Conservation (phyloP, 2,329 filamentous ascomycete species). For the Hypoxylon sp. region DNA sequence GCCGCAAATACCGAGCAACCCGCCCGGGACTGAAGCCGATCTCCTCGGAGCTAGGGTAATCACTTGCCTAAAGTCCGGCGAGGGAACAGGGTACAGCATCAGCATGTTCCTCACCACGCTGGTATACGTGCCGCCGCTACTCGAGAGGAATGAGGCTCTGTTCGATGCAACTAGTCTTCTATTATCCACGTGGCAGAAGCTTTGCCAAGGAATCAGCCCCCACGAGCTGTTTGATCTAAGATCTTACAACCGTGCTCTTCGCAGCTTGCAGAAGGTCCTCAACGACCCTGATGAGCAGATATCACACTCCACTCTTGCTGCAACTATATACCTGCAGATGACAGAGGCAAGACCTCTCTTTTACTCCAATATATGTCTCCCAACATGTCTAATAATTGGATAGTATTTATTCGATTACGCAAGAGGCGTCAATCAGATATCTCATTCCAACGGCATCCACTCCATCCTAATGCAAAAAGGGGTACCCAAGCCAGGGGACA, state of each 20-base stretch:
- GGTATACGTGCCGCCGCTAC: slow-evolving; percentile 19
- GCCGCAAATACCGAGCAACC: slow-evolving; percentile 12
- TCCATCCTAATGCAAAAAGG: slow-evolving; percentile 29
- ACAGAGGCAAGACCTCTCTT: slow-evolving; percentile 14
- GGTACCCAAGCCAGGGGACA: slow-evolving; percentile 24
- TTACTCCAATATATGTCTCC: neutral
- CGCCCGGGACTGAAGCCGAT: slow-evolving; percentile 17
- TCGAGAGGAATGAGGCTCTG: slow-evolving; percentile 28
- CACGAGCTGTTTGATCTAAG: slow-evolving; percentile 24
- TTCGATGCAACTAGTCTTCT: slow-evolving; percentile 33
- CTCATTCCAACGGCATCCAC: slow-evolving; percentile 34
- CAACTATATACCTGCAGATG: slow-evolving; percentile 31
- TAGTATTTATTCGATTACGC: slow-evolving; percentile 32
- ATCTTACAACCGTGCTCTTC: slow-evolving; percentile 29
- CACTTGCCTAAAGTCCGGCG: slow-evolving; percentile 19
- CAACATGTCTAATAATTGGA: neutral
- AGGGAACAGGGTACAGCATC: slow-evolving; percentile 34
- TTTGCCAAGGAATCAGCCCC: slow-evolving; percentile 18
- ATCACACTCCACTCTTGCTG: slow-evolving; percentile 26
- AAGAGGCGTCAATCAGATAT: slow-evolving; percentile 25
- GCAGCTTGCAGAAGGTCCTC: slow-evolving; percentile 30
- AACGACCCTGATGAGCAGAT: slow-evolving; percentile 25
- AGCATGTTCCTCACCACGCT: slow-evolving; percentile 25
- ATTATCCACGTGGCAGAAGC: slow-evolving; percentile 29
- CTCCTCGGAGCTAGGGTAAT: slow-evolving; percentile 19